These are phyloP conservation scores for Dipteronia dyeriana DNA, from an alignment of 345 rosid species.

Conservation along the genomic window DNA sequence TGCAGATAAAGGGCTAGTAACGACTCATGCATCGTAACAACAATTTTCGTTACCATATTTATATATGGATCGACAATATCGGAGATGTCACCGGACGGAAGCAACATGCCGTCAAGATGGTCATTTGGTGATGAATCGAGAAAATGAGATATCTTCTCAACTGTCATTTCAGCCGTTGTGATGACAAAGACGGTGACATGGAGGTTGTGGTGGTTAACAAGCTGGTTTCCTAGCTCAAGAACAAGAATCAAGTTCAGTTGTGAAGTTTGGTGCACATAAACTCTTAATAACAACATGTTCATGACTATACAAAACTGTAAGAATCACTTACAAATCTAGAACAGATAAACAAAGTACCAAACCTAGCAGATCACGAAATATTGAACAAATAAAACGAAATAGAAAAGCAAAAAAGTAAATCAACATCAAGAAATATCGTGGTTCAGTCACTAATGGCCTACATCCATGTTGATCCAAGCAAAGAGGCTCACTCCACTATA, in stretches of 20 bases:
- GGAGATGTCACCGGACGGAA: conserved; percentile 31
- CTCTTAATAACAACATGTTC: no score
- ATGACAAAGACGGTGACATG: conserved; percentile 36
- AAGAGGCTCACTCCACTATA: no score
- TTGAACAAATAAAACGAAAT: no score
- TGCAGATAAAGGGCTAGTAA: conserved; percentile 20
- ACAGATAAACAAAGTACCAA: no score
- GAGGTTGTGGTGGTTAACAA: conserved; percentile 32
- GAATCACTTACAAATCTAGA: no score
- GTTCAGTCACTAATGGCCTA: no score
- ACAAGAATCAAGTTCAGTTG: conserved; percentile 52
- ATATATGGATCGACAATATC: background rate
- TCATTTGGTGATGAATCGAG: conserved; percentile 9
- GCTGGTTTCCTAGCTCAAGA: conserved; percentile 42
- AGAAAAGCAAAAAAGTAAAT: no score
- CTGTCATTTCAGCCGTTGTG: conserved; percentile 9
- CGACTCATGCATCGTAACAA: conserved; percentile 20
- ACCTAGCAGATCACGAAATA: no score
- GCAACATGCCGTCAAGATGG: conserved; percentile 24
- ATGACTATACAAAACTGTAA: no score
- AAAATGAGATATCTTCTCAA: conserved; percentile 18
- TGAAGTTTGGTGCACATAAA: no score
- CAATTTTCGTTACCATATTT: background rate
- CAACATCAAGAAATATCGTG: no score
- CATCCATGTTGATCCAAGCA: no score